Evolutionary conservation across 2,329 filamentous ascomycete species (phyloP).

Genomic region (Cladosporium velox): DNA sequence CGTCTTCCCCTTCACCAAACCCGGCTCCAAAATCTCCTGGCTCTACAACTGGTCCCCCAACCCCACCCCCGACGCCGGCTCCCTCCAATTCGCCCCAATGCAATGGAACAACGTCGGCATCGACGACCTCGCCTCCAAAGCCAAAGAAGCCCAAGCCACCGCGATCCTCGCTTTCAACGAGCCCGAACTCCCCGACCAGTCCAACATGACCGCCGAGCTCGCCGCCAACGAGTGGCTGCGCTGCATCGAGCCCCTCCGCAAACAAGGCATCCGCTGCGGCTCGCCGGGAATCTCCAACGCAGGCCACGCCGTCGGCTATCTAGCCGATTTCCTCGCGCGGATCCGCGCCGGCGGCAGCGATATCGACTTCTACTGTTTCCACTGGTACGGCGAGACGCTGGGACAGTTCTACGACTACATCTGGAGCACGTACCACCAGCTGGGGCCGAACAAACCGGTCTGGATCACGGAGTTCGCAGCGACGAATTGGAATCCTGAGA

Average conservation of each 20-base stretch:
- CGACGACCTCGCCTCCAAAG: constrained; percentile 30
- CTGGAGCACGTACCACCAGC: constrained; percentile 34
- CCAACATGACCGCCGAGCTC: constrained; percentile 33
- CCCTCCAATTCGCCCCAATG: constrained; percentile 37
- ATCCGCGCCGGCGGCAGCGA: constrained; percentile 32
- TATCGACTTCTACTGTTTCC: constrained; percentile 36
- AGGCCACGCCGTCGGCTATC: constrained; percentile 32
- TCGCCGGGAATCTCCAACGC: constrained; percentile 36
- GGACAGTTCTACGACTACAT: constrained; percentile 39
- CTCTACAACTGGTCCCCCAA: constrained; percentile 39
- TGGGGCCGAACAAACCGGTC: constrained; percentile 33
- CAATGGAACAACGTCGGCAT: constrained; percentile 38
- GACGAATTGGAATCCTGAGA: constrained; percentile 36
- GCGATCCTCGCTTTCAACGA: constrained; percentile 36
- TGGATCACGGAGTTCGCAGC: constrained; percentile 38
- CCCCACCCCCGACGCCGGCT: constrained; percentile 28
- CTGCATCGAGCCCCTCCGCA: constrained; percentile 35
- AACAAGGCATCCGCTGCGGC: constrained; percentile 30
- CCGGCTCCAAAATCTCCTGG: constrained; percentile 37
- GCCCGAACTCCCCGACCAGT: constrained; percentile 37
- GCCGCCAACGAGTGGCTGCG: constrained; percentile 34
- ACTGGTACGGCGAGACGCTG: constrained; percentile 36
- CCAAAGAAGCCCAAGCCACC: constrained; percentile 20
- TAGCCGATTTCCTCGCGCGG: constrained; percentile 31
- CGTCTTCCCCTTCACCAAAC: constrained; percentile 36